Percentiles rank a stretch among this genome's conserved stretches.
Conservation (phyloP, 2,329 filamentous ascomycete genomes). For the Colletotrichum limetticola region DNA sequence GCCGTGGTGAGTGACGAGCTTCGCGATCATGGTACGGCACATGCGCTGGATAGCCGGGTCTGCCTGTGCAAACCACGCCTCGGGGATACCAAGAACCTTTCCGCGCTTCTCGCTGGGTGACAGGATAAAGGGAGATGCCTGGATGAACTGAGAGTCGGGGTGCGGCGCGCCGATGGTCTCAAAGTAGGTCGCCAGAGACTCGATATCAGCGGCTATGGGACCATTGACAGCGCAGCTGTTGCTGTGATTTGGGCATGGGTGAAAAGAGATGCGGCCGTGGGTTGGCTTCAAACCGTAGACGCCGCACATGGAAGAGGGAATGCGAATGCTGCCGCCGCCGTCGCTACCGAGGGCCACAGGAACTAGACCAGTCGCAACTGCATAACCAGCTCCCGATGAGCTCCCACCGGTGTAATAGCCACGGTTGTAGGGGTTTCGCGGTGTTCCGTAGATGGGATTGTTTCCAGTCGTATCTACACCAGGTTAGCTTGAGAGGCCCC, state of each 20-base stretch:
- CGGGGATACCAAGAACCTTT: constrained; percentile 71
- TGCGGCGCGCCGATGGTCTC: constrained; percentile 73
- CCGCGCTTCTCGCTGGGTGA: constrained; percentile 37
- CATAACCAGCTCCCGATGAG: constrained; percentile 79
- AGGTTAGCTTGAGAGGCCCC: neutral
- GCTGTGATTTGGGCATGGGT: constrained; percentile 68
- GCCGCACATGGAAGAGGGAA: constrained; percentile 78
- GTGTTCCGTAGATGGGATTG: constrained; percentile 78
- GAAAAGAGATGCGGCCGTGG: constrained; percentile 72
- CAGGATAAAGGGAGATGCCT: constrained; percentile 40
- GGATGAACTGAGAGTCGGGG: constrained; percentile 65
- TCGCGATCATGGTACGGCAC: constrained; percentile 57
- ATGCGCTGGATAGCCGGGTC: constrained; percentile 54
- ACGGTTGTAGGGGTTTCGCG: constrained; percentile 78
- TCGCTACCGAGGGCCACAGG: constrained; percentile 79
- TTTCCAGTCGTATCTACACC: constrained; percentile 76
- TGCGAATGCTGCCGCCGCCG: constrained; percentile 79
- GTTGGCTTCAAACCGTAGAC: constrained; percentile 80
- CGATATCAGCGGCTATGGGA: constrained; percentile 74
- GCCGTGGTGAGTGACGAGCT: constrained; percentile 61
- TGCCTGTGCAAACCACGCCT: constrained; percentile 69
- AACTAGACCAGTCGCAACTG: constrained; percentile 75
- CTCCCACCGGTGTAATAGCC: constrained; percentile 82
- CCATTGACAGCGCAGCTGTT: constrained; percentile 73
- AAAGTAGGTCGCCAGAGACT: constrained; percentile 74